Conservation (phyloP, 257 asterid genomes). For the Solanum dulcamara region DNA sequence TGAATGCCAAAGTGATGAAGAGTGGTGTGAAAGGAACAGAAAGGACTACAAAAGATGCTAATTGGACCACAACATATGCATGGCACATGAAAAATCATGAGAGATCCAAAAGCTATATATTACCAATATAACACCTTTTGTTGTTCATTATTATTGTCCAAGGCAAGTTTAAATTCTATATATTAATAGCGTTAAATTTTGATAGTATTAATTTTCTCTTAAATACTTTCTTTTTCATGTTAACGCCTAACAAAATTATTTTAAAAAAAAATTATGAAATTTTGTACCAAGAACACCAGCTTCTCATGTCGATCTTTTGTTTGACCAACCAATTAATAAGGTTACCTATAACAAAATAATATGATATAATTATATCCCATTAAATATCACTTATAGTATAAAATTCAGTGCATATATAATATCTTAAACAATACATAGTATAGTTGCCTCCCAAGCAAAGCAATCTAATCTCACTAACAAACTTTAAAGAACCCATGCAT, state of each 20-base stretch:
- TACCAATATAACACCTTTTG: not conserved
- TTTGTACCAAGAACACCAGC: not conserved
- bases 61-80: slow-evolving; percentile 22
- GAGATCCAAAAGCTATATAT: slow-evolving; percentile 8
- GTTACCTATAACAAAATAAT: not conserved
- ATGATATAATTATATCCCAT: not conserved
- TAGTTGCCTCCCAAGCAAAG: slow-evolving; percentile 2
- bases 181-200: not conserved
- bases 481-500: slow-evolving; percentile 28
- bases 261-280: not conserved
- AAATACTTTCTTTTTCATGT: not conserved
- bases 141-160: too few relatives aligned
- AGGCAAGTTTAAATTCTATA: not conserved
- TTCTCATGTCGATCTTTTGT: not conserved
- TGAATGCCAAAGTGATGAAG: not conserved
- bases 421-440: not conserved
- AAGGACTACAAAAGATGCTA: not conserved
- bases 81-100: slow-evolving; percentile 26
- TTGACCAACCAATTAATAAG: not conserved
- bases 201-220: not conserved
- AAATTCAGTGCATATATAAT: not conserved
- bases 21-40: not conserved
- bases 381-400: not conserved
- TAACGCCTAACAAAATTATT: not conserved
- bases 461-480: not conserved